These are phyloP conservation scores for Chalaropsis thielavioides DNA, from an alignment of 2,329 filamentous ascomycete genomes.

Conservation along the genomic window DNA sequence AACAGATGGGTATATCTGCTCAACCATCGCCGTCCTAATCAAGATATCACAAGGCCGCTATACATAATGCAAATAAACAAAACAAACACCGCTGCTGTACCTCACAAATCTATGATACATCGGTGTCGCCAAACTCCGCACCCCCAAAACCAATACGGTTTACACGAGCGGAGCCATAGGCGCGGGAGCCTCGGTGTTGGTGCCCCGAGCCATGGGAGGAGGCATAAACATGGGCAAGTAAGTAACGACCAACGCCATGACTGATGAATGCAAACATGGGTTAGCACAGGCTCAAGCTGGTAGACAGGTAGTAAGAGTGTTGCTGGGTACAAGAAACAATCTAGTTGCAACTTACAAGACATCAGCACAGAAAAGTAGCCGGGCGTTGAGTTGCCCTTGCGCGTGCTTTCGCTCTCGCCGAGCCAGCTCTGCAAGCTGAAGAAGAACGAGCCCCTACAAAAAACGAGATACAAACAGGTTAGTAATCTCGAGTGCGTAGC, in stretches of 20 bases:
- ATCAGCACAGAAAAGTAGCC: slow-evolving; percentile 60
- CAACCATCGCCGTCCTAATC: background rate
- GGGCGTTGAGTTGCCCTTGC: slow-evolving; percentile 52
- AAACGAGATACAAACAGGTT: background rate
- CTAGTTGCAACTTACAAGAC: slow-evolving; percentile 43
- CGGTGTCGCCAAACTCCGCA: background rate
- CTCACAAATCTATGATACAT: background rate
- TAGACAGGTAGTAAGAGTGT: background rate
- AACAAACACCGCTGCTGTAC: background rate
- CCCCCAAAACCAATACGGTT: background rate
- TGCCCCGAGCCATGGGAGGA: slow-evolving; percentile 9
- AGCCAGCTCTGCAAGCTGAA: slow-evolving; percentile 66
- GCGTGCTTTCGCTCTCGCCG: slow-evolving; percentile 54
- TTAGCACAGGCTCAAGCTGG: background rate
- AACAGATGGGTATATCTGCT: slow-evolving; percentile 14
- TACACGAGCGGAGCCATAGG: slow-evolving; percentile 6
- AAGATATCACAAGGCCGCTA: background rate
- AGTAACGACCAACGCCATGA: slow-evolving; percentile 43
- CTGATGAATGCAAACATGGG: slow-evolving; percentile 25
- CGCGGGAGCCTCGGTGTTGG: slow-evolving; percentile 6
- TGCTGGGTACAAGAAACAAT: background rate
- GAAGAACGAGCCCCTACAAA: slow-evolving; percentile 51
- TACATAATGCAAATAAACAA: background rate
- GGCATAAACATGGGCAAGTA: slow-evolving; percentile 39
- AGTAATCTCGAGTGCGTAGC: slow-evolving; percentile 10